A percentile compares a stretch with the other conserved stretches of the same genome.
These are phyloP conservation scores for Plasmodium cynomolgi DNA, from an alignment of 169 alveolate genomes.

Conservation along the genomic window DNA sequence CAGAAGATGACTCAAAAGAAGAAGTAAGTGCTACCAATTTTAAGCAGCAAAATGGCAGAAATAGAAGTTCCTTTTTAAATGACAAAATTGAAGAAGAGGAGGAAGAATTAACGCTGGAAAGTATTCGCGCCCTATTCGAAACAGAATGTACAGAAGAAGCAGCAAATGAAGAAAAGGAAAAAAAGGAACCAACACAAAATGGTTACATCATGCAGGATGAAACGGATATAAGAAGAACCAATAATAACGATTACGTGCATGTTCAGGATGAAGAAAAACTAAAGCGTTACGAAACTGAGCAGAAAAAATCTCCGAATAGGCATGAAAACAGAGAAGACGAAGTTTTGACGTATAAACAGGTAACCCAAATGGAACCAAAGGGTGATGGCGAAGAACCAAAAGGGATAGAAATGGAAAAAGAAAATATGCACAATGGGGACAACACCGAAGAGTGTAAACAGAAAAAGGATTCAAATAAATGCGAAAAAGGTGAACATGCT, in stretches of 20 bases:
- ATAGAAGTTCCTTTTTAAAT: neutral
- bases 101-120: neutral
- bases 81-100: neutral
- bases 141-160: neutral
- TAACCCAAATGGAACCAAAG: neutral
- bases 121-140: neutral
- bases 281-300: neutral
- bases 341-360: neutral
- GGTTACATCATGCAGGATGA: neutral
- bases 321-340: conserved; percentile 4
- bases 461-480: neutral
- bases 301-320: neutral
- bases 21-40: neutral
- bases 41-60: neutral
- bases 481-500: neutral
- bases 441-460: neutral
- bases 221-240: neutral
- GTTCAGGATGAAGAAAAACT: neutral
- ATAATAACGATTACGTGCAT: neutral
- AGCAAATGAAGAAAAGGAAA: neutral
- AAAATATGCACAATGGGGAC: neutral
- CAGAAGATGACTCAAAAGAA: neutral
- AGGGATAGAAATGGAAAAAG: neutral
- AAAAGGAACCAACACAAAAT: neutral
- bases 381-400: neutral